These are phyloP conservation scores for Tuber indicum DNA, from an alignment of 495 filamentous ascomycete species.

Conservation along the genomic window DNA sequence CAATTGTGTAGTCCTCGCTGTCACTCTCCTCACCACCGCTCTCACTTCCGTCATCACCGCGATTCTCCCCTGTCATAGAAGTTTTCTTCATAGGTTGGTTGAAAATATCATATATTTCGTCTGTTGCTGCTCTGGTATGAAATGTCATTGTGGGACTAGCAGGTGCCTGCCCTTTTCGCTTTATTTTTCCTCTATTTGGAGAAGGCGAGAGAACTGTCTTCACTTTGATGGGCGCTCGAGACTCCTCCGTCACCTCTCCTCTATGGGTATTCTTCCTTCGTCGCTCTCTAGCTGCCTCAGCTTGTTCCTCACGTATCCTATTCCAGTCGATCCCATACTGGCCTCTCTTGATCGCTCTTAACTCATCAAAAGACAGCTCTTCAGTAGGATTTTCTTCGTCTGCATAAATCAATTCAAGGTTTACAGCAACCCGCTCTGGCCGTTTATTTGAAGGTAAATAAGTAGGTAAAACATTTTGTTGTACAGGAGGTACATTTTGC, in stretches of 20 bases:
- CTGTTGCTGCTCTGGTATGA: constrained; percentile 87
- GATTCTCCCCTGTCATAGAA: constrained; percentile 35
- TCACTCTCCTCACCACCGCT: constrained; percentile 63
- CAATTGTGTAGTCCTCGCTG: constrained; percentile 52
- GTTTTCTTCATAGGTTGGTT: constrained; percentile 70
- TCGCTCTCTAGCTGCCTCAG: constrained; percentile 61
- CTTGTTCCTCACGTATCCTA: constrained; percentile 43
- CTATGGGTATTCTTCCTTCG: constrained; percentile 51
- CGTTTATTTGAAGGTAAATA: constrained; percentile 26
- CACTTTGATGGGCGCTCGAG: constrained; percentile 37
- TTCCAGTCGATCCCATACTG: constrained; percentile 72
- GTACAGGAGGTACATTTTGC: background rate
- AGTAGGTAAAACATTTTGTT: constrained; percentile 12
- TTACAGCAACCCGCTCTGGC: constrained; percentile 73
- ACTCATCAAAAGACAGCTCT: constrained; percentile 67
- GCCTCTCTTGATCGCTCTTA: constrained; percentile 70
- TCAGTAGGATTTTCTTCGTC: constrained; percentile 27
- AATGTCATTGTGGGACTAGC: constrained; percentile 81
- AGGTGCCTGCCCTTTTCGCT: constrained; percentile 24
- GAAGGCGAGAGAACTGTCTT: constrained; percentile 40
- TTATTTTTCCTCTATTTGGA: constrained; percentile 41
- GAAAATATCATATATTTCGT: constrained; percentile 95
- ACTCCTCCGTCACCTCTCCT: constrained; percentile 29
- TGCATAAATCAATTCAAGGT: constrained; percentile 77
- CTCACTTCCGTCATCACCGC: constrained; percentile 46